Conservation (phyloP, 192 early-diverging fungal genomes). For the Entomortierella parvispora region DNA sequence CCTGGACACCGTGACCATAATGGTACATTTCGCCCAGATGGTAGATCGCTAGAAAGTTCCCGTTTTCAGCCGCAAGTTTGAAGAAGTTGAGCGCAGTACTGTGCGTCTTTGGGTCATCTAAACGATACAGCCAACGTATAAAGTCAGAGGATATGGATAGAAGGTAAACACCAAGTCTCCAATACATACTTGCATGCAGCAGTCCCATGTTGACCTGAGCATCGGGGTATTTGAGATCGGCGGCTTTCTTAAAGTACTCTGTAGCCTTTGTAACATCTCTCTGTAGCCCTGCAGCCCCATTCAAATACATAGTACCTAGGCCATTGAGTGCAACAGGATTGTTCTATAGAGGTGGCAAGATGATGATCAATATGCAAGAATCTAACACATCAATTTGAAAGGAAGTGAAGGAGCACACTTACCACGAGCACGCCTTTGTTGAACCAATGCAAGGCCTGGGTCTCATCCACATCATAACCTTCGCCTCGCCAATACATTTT, state of each 20-base stretch:
- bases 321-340: constrained; percentile 76
- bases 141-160: neutral
- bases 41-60: constrained; percentile 84
- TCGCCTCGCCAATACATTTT: constrained; percentile 94
- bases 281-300: constrained; percentile 63
- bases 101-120: constrained; percentile 38
- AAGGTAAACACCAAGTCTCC: neutral
- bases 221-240: constrained; percentile 74
- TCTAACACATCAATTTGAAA: neutral
- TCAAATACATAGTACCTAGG: constrained; percentile 84
- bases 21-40: constrained; percentile 79
- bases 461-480: constrained; percentile 69
- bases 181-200: constrained; percentile 33
- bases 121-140: neutral
- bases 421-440: constrained; percentile 67
- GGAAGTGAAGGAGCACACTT: neutral
- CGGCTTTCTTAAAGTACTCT: constrained; percentile 74
- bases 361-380: neutral
- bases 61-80: constrained; percentile 65
- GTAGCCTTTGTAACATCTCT: constrained; percentile 67
- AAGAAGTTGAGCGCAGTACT: constrained; percentile 63
- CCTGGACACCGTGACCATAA: constrained; percentile 55
- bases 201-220: constrained; percentile 80
- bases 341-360: constrained; percentile 32
- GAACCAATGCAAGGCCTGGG: constrained; percentile 83